Conservation (phyloP, 2,329 filamentous ascomycete species). For the Purpureocillium takamizusanense region DNA sequence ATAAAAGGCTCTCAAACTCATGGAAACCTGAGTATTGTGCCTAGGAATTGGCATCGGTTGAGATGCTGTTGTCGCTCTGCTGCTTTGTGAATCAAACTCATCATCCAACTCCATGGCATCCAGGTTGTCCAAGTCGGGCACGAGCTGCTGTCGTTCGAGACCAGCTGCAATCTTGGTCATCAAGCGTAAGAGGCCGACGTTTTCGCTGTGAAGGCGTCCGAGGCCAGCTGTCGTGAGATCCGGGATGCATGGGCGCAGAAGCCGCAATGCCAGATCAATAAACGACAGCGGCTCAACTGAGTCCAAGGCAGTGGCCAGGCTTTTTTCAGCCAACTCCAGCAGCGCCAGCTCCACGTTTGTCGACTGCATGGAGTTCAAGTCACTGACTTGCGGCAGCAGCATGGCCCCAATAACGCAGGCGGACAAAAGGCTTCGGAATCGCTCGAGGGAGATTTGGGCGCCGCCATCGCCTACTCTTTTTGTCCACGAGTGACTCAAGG, state of each 20-base stretch:
- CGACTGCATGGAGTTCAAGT: conserved; percentile 37
- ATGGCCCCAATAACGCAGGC: conserved; percentile 36
- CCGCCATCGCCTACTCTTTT: conserved; percentile 34
- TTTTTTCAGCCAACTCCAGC: conserved; percentile 29
- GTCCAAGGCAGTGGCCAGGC: conserved; percentile 28
- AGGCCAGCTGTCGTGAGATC: conserved; percentile 27
- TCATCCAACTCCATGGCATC: conserved; percentile 62
- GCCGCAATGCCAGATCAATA: conserved; percentile 35
- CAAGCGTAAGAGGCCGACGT: conserved; percentile 31
- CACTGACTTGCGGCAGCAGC: conserved; percentile 36
- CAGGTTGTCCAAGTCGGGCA: conserved; percentile 21
- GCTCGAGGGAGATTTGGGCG: conserved; percentile 40
- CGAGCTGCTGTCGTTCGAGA: conserved; percentile 12
- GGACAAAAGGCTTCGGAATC: conserved; percentile 41
- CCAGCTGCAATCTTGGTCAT: conserved; percentile 27
- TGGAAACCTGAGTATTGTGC: conserved; percentile 29
- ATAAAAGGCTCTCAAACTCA: conserved; percentile 37
- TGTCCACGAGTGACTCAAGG: conserved; percentile 38
- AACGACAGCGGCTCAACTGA: conserved; percentile 37
- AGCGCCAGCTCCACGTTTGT: conserved; percentile 37
- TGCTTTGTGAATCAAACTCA: conserved; percentile 52
- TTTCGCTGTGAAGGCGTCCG: conserved; percentile 25
- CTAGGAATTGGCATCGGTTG: conserved; percentile 35
- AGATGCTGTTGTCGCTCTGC: conserved; percentile 29
- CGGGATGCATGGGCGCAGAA: conserved; percentile 37